These are phyloP conservation scores for Pyronema omphalodes DNA, from an alignment of 495 filamentous ascomycete genomes.

Conservation along the genomic window DNA sequence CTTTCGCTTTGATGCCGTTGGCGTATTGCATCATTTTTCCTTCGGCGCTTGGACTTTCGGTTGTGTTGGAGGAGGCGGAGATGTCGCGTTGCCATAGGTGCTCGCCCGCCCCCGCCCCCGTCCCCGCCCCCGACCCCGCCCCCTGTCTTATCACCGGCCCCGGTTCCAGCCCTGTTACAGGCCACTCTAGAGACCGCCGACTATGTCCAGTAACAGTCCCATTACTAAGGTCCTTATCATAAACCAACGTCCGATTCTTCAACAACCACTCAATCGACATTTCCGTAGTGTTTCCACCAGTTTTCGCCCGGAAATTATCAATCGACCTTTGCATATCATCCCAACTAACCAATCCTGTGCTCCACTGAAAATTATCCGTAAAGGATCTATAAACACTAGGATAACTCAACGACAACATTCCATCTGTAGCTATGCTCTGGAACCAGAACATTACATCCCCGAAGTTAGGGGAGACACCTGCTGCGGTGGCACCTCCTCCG, in stretches of 20 bases:
- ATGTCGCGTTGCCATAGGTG: too few species aligned
- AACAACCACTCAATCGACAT: conserved; percentile 57
- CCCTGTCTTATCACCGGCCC: too few species aligned
- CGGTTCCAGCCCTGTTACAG: too few species aligned
- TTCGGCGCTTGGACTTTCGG: conserved; percentile 5
- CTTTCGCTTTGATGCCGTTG: conserved; percentile 53
- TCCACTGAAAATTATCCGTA: conserved; percentile 83
- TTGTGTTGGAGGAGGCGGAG: neutral
- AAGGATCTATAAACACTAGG: conserved; percentile 76
- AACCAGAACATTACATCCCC: conserved; percentile 77
- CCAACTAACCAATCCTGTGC: conserved; percentile 72
- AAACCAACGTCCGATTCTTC: conserved; percentile 49
- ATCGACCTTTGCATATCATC: conserved; percentile 59
- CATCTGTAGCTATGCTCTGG: conserved; percentile 83
- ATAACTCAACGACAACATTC: conserved; percentile 82
- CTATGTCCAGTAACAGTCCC: conserved; percentile 7
- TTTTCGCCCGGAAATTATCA: conserved; percentile 60
- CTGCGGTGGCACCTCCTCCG: conserved; percentile 30
- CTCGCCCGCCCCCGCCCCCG: too few species aligned
- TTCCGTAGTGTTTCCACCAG: conserved; percentile 70
- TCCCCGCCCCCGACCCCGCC: too few species aligned
- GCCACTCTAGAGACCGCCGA: conserved; percentile 7
- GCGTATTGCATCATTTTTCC: conserved; percentile 34
- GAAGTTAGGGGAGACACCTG: conserved; percentile 55
- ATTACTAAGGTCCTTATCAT: conserved; percentile 29